Evolutionary conservation across 139 green algal species (phyloP).

Genomic region (Chlamydomonas sphaeroides): DNA sequence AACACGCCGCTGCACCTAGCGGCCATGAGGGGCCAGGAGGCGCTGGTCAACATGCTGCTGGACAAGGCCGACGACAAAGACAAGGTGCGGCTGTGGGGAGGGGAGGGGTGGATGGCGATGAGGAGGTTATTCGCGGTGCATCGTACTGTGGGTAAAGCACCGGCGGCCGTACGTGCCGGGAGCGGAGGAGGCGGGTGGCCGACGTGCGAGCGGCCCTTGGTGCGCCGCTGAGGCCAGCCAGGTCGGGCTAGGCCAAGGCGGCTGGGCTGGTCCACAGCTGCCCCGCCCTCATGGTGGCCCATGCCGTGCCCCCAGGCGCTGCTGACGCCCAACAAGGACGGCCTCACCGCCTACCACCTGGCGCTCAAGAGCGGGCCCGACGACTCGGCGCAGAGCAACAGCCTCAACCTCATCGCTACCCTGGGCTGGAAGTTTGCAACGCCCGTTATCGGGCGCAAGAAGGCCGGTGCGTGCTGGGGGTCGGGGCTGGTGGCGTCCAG

Average conservation of each 20-base stretch:
- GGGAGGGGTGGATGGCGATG: no score
- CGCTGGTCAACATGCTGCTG: slow-evolving; percentile 40
- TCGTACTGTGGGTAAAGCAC: no score
- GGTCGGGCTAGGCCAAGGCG: no score
- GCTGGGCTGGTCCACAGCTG: no score
- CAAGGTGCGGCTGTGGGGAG: neutral
- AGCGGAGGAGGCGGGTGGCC: no score
- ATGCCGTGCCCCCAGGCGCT: slow-evolving; percentile 20
- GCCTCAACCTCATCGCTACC: slow-evolving; percentile 3
- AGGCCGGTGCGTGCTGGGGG: slow-evolving; percentile 10
- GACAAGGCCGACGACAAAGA: slow-evolving; percentile 17
- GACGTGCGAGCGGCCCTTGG: no score
- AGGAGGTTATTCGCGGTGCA: no score
- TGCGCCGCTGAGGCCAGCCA: no score
- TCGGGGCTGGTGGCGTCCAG: no score
- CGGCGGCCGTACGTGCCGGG: no score
- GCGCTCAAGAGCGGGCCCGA: slow-evolving; percentile 21
- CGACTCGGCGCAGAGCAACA: slow-evolving; percentile 20
- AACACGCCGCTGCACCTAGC: slow-evolving; percentile 58
- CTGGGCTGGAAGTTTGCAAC: neutral
- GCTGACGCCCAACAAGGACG: slow-evolving; percentile 49
- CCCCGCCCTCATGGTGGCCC: no score
- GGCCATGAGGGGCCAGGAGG: slow-evolving; percentile 42
- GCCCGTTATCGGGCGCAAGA: neutral
- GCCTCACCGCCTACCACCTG: slow-evolving; percentile 43